Evolutionary conservation across 495 filamentous ascomycete genomes (phyloP).

Genomic region (Aspergillus heteromorphus): DNA sequence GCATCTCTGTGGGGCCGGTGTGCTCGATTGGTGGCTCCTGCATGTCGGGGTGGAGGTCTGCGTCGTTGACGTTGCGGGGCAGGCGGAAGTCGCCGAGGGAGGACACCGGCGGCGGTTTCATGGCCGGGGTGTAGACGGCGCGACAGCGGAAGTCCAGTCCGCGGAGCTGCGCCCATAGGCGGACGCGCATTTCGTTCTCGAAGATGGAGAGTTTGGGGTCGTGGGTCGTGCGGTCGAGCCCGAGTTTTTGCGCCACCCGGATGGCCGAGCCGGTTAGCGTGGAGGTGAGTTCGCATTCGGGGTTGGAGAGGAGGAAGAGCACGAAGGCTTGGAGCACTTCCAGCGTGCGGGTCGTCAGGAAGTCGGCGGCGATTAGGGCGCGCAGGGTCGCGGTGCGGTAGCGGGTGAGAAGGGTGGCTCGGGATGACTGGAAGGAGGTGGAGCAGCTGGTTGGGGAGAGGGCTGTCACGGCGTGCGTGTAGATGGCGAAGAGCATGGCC

Average conservation of each 20-base stretch:
- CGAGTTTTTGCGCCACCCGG: constrained; percentile 58
- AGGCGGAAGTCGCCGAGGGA: constrained; percentile 22
- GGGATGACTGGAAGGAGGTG: constrained; percentile 6
- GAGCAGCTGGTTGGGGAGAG: constrained; percentile 35
- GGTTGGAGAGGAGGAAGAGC: constrained; percentile 53
- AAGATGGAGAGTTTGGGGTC: constrained; percentile 59
- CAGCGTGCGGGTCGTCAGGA: constrained; percentile 60
- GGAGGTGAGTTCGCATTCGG: constrained; percentile 51
- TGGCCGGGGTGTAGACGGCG: constrained; percentile 59
- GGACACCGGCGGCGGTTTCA: constrained; percentile 46
- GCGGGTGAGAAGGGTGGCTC: constrained; percentile 39
- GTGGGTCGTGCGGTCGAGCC: constrained; percentile 51
- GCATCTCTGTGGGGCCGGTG: constrained; percentile 21
- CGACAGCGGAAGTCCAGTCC: constrained; percentile 58
- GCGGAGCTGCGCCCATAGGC: constrained; percentile 69
- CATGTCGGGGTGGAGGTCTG: constrained; percentile 27
- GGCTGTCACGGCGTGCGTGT: constrained; percentile 60
- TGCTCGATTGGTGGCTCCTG: constrained; percentile 12
- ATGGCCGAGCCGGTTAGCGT: constrained; percentile 59
- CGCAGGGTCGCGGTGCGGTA: constrained; percentile 69
- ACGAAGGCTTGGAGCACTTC: constrained; percentile 65
- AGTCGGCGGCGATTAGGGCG: constrained; percentile 60
- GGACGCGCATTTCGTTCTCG: constrained; percentile 61
- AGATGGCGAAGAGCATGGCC: constrained; percentile 67
- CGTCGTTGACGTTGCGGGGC: constrained; percentile 37